Evolutionary conservation across 2,329 filamentous ascomycete species (phyloP), one percentile per base, ranked within the genome.

Genomic region (Aspergillus versicolor): DNA sequence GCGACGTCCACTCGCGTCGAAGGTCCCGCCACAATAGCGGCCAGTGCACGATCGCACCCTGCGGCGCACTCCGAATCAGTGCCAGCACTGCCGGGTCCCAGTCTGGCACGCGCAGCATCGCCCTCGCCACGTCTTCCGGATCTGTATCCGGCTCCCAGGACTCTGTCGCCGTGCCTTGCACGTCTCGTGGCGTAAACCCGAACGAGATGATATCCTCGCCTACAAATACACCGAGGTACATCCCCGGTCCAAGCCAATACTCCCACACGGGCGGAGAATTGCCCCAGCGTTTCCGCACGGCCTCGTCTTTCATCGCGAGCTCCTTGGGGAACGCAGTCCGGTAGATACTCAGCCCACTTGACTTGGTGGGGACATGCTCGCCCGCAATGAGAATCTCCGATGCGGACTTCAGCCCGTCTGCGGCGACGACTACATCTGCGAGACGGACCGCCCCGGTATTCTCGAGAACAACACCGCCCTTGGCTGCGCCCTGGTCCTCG

Each of bases 21-120:
- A 61, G 80, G 75, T 63, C 80, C 62, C 74, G 70, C 78, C 77
- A 81, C 17, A 80, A 70, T 2, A 81, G 73, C 58, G 77, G 74
- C 58, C 78, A 81, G 68, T 80, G 77, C 60, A 82, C 75, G 48
- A 81, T 78, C 22, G 59, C 62, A 8, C 61, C 43, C 4, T 60
- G 47, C 2, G 61, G 70, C 3, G 70, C 56, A 34, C 57, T 57
- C 7, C 60, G 61, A 54, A 58, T 57, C 32, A 66, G 60, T 41
- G 60, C 51, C 3, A 46, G 50, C 34, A 57, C 57, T n/a, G 51
- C 52, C 1, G 37, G 49, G 56, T 59, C 52, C 57, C 59, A 61
- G 21, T 48, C 54, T 12, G 52, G 45, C 8, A 48, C 38, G 9
- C 38, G 58, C 27, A 63, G 53, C 4, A 61, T 52, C 3, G 61